Conservation (phyloP, 2,329 filamentous ascomycete genomes). For the Apiospora malaysiana region DNA sequence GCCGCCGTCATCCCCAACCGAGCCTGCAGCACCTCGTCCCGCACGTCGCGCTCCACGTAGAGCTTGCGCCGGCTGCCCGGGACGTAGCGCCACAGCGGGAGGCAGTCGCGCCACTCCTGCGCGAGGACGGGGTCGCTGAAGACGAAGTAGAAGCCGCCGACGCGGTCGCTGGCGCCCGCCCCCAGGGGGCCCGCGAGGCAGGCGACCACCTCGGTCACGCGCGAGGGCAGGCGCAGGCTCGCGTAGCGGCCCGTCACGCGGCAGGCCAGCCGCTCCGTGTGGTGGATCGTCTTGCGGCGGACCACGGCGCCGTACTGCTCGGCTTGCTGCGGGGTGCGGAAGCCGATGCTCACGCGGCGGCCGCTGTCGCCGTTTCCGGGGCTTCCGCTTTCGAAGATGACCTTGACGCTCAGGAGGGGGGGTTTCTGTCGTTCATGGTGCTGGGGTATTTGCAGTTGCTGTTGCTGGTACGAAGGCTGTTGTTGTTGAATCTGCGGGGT, state of each 20-base stretch:
- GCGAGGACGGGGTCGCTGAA: conserved; percentile 3
- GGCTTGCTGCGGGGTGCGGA: not conserved
- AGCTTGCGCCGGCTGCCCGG: conserved; percentile 3
- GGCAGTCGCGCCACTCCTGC: not conserved
- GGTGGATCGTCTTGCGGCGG: conserved; percentile 1
- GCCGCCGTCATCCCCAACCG: not conserved
- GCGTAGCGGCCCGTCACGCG: not conserved
- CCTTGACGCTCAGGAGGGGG: conserved; percentile 4
- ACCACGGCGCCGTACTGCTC: not conserved
- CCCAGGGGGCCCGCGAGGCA: not conserved
- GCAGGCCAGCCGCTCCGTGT: not conserved
- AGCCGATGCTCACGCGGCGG: conserved; percentile 12
- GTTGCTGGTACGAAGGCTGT: not conserved
- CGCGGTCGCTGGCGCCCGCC: not conserved
- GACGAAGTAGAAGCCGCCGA: conserved; percentile 5
- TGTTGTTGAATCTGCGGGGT: conserved; percentile 12
- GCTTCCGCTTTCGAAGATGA: not conserved
- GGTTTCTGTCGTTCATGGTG: not conserved
- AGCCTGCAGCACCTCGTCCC: conserved; percentile 3
- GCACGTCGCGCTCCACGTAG: not conserved
- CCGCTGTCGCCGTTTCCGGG: not conserved
- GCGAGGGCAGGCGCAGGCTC: not conserved
- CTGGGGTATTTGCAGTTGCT: not conserved
- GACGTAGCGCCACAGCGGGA: not conserved
- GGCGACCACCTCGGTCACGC: conserved; percentile 2